Percentiles rank a stretch among this genome's conserved stretches.
Evolutionary conservation across 2,329 filamentous ascomycete genomes (phyloP).

Genomic region (Aureobasidium sp.): DNA sequence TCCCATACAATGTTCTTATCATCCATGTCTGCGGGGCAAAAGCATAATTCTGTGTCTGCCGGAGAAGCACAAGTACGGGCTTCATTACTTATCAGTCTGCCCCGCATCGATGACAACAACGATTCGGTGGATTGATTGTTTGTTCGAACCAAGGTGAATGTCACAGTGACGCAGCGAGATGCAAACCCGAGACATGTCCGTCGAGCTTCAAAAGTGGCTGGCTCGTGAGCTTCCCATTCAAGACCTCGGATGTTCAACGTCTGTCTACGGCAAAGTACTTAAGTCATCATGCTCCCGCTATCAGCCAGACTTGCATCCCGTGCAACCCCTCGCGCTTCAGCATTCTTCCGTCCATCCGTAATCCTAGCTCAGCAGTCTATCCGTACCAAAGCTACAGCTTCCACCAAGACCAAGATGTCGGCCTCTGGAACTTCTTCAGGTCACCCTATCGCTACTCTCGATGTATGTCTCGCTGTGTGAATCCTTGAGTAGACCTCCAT

Average conservation of each 20-base stretch:
- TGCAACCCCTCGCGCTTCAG: slow-evolving; percentile 4
- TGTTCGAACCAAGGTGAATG: neutral
- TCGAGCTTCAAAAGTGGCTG: neutral
- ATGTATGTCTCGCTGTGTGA: slow-evolving; percentile 20
- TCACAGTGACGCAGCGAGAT: slow-evolving; percentile 7
- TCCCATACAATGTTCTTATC: neutral
- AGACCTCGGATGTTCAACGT: neutral
- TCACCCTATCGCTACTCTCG: slow-evolving; percentile 28
- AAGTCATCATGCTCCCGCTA: slow-evolving; percentile 9
- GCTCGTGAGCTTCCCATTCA: neutral
- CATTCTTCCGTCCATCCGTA: neutral
- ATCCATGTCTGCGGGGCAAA: neutral
- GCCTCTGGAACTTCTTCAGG: slow-evolving; percentile 21
- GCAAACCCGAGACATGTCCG: neutral
- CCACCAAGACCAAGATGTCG: slow-evolving; percentile 26
- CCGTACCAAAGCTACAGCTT: slow-evolving; percentile 2
- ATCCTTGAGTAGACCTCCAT: neutral
- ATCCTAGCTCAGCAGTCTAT: slow-evolving; percentile 3
- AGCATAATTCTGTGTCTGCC: neutral
- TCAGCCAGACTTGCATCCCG: slow-evolving; percentile 8
- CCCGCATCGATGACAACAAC: slow-evolving; percentile 7
- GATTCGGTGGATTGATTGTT: neutral
- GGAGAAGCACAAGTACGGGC: neutral
- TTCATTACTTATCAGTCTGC: neutral
- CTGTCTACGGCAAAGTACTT: neutral